These are phyloP conservation scores for Solanum medicagineum DNA, from an alignment of 257 asterid genomes.

Conservation along the genomic window DNA sequence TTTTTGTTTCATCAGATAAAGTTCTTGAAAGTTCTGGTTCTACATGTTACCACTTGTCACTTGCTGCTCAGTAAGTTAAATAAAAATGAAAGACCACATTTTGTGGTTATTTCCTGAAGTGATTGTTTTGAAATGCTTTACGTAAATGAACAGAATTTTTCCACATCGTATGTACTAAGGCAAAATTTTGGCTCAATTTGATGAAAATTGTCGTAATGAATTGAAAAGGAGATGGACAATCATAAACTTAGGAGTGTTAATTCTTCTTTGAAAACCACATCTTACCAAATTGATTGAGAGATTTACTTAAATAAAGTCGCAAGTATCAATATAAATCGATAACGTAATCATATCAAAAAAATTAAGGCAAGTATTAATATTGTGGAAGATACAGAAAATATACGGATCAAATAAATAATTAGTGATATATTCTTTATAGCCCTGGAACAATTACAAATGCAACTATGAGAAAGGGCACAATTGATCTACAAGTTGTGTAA, in stretches of 20 bases:
- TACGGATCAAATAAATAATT: not conserved
- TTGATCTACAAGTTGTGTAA: not conserved
- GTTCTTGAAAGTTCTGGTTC: conserved; percentile 1
- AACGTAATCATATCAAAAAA: not conserved
- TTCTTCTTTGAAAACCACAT: not conserved
- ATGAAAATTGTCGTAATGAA: not conserved
- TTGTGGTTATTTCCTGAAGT: not conserved
- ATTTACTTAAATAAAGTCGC: not conserved
- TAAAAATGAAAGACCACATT: not conserved
- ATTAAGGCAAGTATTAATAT: not conserved
- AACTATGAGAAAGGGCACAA: not conserved
- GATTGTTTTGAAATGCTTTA: too few species aligned
- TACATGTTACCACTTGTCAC: conserved; percentile 13
- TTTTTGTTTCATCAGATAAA: not conserved
- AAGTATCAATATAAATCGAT: not conserved
- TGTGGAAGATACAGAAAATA: not conserved
- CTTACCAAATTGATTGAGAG: not conserved
- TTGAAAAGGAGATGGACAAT: not conserved
- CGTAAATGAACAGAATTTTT: not conserved
- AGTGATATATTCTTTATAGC: not conserved
- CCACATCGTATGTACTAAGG: not conserved
- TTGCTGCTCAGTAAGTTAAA: not conserved
- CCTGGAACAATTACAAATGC: not conserved
- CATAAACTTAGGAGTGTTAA: not conserved
- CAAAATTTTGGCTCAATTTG: not conserved